A percentile compares a stretch with the other conserved stretches of the same genome.
These are phyloP conservation scores for Haplosporangium sp. DNA, from an alignment of 371 early-diverging fungal genomes.

Conservation along the genomic window DNA sequence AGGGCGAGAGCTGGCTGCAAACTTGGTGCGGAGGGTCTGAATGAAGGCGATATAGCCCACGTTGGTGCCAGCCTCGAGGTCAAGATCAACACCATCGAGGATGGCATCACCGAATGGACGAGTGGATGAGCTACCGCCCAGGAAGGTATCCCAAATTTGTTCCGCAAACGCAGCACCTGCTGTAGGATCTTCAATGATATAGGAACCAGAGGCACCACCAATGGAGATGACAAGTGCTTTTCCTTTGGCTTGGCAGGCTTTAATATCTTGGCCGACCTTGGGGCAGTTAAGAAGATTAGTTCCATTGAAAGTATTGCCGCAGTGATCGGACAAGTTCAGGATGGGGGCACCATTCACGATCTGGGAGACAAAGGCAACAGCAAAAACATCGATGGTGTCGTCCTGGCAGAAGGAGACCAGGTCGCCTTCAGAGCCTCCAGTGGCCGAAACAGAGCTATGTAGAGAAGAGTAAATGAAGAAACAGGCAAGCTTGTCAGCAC, in stretches of 20 bases:
- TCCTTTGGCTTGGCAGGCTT: conserved; percentile 69
- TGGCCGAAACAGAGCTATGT: conserved; percentile 39
- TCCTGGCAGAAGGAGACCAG: conserved; percentile 68
- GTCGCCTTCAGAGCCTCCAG: conserved; percentile 55
- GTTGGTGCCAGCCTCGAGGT: conserved; percentile 71
- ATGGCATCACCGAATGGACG: conserved; percentile 75
- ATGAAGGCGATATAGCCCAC: conserved; percentile 67
- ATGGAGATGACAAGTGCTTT: conserved; percentile 62
- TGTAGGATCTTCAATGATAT: conserved; percentile 61
- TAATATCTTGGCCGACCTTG: conserved; percentile 66
- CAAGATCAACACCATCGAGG: conserved; percentile 79
- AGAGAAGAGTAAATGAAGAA: no score
- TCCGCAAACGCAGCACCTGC: conserved; percentile 67
- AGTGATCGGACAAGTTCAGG: conserved; percentile 69
- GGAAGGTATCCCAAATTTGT: conserved; percentile 70
- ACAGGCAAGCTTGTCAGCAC: no score
- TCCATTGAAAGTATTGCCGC: conserved; percentile 59
- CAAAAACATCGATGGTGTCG: conserved; percentile 63
- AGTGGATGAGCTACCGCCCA: conserved; percentile 62
- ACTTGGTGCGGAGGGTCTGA: conserved; percentile 56
- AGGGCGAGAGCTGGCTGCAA: background rate
- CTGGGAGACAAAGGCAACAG: conserved; percentile 67
- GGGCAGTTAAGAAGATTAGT: conserved; percentile 60
- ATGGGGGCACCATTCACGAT: conserved; percentile 58
- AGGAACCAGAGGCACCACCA: conserved; percentile 74